A percentile compares a stretch with the other conserved stretches of the same genome.
Evolutionary conservation across 441 rosid species (phyloP).

Genomic region (Croton setiger): DNA sequence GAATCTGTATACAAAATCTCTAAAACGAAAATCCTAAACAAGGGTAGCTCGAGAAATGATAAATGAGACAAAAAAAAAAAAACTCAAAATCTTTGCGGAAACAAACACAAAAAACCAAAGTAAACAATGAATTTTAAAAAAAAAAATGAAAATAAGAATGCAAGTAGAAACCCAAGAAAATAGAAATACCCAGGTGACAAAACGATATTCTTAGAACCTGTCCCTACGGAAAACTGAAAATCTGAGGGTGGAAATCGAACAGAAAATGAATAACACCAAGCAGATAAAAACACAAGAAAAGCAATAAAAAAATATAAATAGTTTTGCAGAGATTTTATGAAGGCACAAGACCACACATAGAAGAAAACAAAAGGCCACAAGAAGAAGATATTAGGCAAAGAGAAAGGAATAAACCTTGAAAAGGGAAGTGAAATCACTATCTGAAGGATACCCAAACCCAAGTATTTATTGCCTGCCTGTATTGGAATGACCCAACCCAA

Average conservation of each 20-base stretch:
- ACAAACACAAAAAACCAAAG: slow-evolving; percentile 20
- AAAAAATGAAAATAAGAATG: slow-evolving; percentile 18
- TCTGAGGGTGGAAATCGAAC: slow-evolving; percentile 24
- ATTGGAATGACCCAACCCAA: slow-evolving; percentile 18
- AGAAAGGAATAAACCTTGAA: slow-evolving; percentile 89
- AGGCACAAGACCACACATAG: slow-evolving; percentile 35
- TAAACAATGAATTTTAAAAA: slow-evolving; percentile 12
- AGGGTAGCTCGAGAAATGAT: slow-evolving; percentile 21
- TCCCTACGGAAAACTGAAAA: slow-evolving; percentile 37
- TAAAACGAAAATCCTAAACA: slow-evolving; percentile 23
- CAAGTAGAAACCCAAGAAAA: slow-evolving; percentile 27
- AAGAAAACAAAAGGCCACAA: slow-evolving; percentile 40
- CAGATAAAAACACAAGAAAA: slow-evolving; percentile 48
- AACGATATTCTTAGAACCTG: slow-evolving; percentile 46
- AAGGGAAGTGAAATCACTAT: slow-evolving; percentile 82
- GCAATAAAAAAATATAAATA: slow-evolving; percentile 21
- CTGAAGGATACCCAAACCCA: slow-evolving; percentile 28
- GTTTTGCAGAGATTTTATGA: slow-evolving; percentile 14
- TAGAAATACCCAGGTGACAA: slow-evolving; percentile 55
- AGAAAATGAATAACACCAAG: slow-evolving; percentile 42
- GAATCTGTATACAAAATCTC: slow-evolving; percentile 19
- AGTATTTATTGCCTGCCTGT: slow-evolving; percentile 22
- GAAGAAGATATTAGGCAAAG: slow-evolving; percentile 52
- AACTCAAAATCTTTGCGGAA: slow-evolving; percentile 24
- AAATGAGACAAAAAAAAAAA: slow-evolving; percentile 29